phyloP scores from a whole-genome alignment of 1,139 yeast species.

The Yarrowia galli region DNA sequence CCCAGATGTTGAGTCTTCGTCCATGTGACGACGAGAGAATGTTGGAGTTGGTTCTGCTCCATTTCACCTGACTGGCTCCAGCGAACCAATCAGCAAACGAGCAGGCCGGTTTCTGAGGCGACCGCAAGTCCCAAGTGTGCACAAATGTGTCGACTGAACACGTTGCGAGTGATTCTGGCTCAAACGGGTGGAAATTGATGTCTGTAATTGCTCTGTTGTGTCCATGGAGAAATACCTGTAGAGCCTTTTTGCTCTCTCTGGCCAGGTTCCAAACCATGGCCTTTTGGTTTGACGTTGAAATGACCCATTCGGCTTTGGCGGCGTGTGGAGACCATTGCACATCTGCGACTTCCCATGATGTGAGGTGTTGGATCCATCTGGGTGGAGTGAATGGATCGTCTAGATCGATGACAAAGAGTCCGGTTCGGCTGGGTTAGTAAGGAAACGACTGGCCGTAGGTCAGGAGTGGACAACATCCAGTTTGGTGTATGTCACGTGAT shows the following conservation, averaged over 20 bases:
- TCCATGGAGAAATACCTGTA: slow-evolving; percentile 84
- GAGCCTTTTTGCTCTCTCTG: slow-evolving; percentile 76
- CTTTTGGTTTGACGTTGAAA: slow-evolving; percentile 92
- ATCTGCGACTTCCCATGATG: slow-evolving; percentile 98
- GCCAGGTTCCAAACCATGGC: slow-evolving; percentile 93
- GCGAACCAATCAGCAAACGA: slow-evolving; percentile 94
- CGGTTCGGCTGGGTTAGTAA: slow-evolving; percentile 60
- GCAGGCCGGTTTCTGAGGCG: slow-evolving; percentile 72
- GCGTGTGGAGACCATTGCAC: slow-evolving; percentile 97
- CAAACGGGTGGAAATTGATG: slow-evolving; percentile 85
- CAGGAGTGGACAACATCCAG: not conserved
- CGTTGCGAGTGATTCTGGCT: slow-evolving; percentile 91
- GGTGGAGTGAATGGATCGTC: slow-evolving; percentile 97
- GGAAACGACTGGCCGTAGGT: not conserved
- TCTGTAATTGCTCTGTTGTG: slow-evolving; percentile 95
- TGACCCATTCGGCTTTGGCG: slow-evolving; percentile 86
- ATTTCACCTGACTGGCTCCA: slow-evolving; percentile 92
- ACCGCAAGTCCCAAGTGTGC: slow-evolving; percentile 88
- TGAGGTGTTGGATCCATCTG: slow-evolving; percentile 86
- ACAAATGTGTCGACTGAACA: slow-evolving; percentile 91
- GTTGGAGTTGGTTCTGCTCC: slow-evolving; percentile 81
- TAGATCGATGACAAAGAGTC: slow-evolving; percentile 85
- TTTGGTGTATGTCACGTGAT: too few relatives aligned
- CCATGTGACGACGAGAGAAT: slow-evolving; percentile 89
- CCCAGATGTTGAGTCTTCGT: slow-evolving; percentile 84